Conservation (phyloP, 2,329 filamentous ascomycete species). For the Colletotrichum incanum region DNA sequence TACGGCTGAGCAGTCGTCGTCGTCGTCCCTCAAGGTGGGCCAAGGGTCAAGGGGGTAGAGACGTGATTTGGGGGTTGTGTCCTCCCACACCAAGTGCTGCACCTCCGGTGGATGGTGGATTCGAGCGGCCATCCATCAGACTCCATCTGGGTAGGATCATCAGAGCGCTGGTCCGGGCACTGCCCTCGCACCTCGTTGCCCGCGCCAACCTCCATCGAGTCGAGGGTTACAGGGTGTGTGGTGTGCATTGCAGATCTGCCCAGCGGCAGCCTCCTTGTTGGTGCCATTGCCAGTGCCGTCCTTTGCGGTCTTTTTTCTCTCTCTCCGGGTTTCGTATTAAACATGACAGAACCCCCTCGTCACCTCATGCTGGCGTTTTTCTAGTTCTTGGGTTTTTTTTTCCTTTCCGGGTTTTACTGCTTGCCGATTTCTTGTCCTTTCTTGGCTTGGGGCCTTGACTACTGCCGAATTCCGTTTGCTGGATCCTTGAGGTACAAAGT, state of each 20-base stretch:
- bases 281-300: slow-evolving; percentile 19
- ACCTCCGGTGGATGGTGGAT: slow-evolving; percentile 16
- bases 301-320: slow-evolving; percentile 22
- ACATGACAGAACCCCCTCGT: slow-evolving; percentile 31
- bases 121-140: slow-evolving; percentile 35
- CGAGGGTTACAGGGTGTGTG: slow-evolving; percentile 16
- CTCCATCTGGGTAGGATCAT: slow-evolving; percentile 40
- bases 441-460: slow-evolving; percentile 16
- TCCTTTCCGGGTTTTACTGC: slow-evolving; percentile 9
- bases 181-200: slow-evolving; percentile 36
- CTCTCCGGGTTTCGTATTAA: slow-evolving; percentile 32
- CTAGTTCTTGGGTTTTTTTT: slow-evolving; percentile 6
- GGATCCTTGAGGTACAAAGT: slow-evolving; percentile 8
- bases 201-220: slow-evolving; percentile 29
- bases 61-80: slow-evolving; percentile 1
- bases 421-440: slow-evolving; percentile 28
- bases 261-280: slow-evolving; percentile 24
- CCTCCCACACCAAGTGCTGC: slow-evolving; percentile 3
- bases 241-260: slow-evolving; percentile 14
- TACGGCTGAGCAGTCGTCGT: slow-evolving; percentile 4
- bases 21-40: slow-evolving; percentile 11
- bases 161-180: slow-evolving; percentile 41
- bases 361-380: slow-evolving; percentile 29
- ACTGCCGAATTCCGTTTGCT: slow-evolving; percentile 31
- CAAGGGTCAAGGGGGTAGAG: slow-evolving; percentile 13